Evolutionary conservation across 768 basidiomycete species (phyloP).

Genomic region (Trametes cinnabarina): DNA sequence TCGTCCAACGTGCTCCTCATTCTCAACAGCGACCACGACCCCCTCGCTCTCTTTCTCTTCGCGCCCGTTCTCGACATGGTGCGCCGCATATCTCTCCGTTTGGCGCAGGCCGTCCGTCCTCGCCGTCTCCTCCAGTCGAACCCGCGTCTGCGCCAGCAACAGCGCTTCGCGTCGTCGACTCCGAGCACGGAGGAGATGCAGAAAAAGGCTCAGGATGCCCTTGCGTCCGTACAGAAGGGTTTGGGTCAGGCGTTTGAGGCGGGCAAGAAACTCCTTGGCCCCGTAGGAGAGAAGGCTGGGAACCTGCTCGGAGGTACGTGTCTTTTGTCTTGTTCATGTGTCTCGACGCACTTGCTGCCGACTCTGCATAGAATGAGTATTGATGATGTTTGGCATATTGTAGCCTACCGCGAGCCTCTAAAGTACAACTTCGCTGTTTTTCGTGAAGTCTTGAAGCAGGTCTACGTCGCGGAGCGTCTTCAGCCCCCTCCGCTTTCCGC

Average conservation of each 20-base stretch:
- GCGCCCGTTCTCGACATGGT: constrained; percentile 21
- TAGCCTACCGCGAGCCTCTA: constrained; percentile 76
- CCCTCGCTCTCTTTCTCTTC: constrained; percentile 7
- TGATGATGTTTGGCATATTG: not conserved
- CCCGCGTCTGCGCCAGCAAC: constrained; percentile 18
- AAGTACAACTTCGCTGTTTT: constrained; percentile 76
- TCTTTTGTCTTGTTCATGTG: not conserved
- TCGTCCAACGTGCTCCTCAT: constrained; percentile 17
- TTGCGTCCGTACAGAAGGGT: constrained; percentile 56
- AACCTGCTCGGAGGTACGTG: constrained; percentile 55
- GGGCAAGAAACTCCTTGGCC: constrained; percentile 47
- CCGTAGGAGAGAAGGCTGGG: constrained; percentile 52
- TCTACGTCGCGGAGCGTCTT: constrained; percentile 53
- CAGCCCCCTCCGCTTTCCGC: constrained; percentile 62
- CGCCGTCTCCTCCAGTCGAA: constrained; percentile 19
- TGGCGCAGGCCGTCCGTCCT: constrained; percentile 25
- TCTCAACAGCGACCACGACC: constrained; percentile 13
- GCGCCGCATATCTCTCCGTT: constrained; percentile 24
- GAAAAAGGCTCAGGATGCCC: constrained; percentile 70
- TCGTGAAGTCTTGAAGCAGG: constrained; percentile 62
- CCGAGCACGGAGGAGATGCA: constrained; percentile 46
- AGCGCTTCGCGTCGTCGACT: constrained; percentile 28
- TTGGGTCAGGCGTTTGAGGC: constrained; percentile 52
- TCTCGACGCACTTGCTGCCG: no score
- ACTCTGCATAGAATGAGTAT: not conserved